Base-by-base conservation (phyloP, 1,139 yeast species). In the Pichia sp. region DNA sequence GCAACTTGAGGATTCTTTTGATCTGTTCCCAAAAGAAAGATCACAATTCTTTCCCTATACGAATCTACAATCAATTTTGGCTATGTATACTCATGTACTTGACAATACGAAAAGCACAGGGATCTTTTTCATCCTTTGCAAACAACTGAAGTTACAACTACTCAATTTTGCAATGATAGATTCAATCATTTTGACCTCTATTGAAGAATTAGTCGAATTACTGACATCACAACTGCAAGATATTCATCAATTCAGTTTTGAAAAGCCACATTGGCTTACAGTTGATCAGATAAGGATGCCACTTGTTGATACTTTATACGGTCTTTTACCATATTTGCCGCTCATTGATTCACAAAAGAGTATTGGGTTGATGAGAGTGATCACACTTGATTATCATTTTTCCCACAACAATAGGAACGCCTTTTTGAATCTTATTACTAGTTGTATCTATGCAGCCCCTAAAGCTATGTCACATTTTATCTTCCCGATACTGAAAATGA, bases 201-300 rank as follows among this genome's bases (percentile, higher is more conserved):
- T n/a, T n/a, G n/a, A 23, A 3, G 26, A 23, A 19, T 61, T 84
- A 26, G 64, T 76, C 35, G 52, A 56, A 3, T 54, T 74, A 0
- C 53, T 82, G 3, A 79, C 86, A 51, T 77, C 77, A 9, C 88
- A 82, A 39, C 57, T 84, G 32, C 66, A 67, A 27, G 56, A 72
- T 29, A 67, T 67, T 27, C 55, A 76, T 11, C 80, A 83, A 0
- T 39, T 57, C 0, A 51, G 54, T 3, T 55, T 74, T 21, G 48
- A 52, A n/a, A 53, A 71, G 5, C 78, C 80, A 11, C 27, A 27
- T 3, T 64, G 61, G 11, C 56, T 77, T 9, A 60, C 74, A 20
- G 74, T 70, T 37, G 73, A 75, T 3, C 85, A 83, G 54, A 59
- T 85, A 13, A 80, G 81, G 53, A 81, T 79, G 15, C 80, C 79